A percentile compares a stretch with the other conserved stretches of the same genome.
Conservation (phyloP, 2,329 filamentous ascomycete genomes). For the Apiospora sp. region DNA sequence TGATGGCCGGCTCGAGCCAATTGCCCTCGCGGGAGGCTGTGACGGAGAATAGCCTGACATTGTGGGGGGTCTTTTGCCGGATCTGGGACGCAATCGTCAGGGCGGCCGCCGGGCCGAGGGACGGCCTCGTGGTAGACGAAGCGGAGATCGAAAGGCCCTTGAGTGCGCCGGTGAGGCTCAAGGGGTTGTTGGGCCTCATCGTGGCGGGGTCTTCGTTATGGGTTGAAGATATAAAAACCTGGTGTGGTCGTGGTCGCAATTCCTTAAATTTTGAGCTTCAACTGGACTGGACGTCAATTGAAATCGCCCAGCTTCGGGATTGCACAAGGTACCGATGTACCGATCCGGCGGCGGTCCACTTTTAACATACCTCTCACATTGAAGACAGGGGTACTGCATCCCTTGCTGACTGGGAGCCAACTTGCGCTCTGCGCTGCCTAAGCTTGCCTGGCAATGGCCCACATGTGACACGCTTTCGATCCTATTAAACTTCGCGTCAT, state of each 20-base stretch:
- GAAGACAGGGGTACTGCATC: no score
- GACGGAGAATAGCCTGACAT: slow-evolving; percentile 75
- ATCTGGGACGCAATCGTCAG: slow-evolving; percentile 6
- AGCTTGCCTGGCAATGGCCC: neutral
- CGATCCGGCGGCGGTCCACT: neutral
- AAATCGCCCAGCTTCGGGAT: neutral
- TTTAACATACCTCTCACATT: neutral
- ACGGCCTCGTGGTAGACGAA: slow-evolving; percentile 49
- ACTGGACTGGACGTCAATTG: slow-evolving; percentile 28
- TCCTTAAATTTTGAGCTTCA: slow-evolving; percentile 21
- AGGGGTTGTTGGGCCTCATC: slow-evolving; percentile 56
- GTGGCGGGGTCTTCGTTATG: slow-evolving; percentile 35
- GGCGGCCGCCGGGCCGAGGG: slow-evolving; percentile 39
- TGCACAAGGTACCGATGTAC: slow-evolving; percentile 11
- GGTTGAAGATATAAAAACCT: neutral
- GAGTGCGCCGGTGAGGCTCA: slow-evolving; percentile 59
- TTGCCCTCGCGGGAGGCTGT: slow-evolving; percentile 66
- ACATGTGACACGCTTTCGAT: neutral
- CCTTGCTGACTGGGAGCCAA: no score
- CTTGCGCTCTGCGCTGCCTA: slow-evolving; percentile 15
- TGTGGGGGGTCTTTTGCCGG: slow-evolving; percentile 42
- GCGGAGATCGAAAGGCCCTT: slow-evolving; percentile 56
- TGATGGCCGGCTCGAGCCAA: slow-evolving; percentile 82
- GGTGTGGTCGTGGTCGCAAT: slow-evolving; percentile 2
- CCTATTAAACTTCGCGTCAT: slow-evolving; percentile 26